Conservation (phyloP, 768 basidiomycete genomes). For the Amanita thiersii region DNA sequence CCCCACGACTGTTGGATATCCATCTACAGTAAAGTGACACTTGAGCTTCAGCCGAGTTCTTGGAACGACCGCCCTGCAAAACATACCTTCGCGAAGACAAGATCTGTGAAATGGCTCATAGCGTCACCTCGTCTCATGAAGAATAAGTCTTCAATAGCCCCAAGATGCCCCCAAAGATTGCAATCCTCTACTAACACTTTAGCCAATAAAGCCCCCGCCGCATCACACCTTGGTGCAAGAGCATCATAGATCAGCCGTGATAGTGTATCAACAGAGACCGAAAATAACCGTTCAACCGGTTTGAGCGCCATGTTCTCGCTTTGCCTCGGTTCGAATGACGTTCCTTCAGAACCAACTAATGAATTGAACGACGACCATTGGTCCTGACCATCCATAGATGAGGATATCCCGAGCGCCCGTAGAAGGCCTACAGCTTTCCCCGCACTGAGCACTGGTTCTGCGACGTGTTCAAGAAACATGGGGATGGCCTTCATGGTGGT, state of each 20-base stretch:
- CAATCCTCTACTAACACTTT: constrained; percentile 63
- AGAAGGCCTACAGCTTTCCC: constrained; percentile 77
- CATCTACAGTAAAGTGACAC: constrained; percentile 53
- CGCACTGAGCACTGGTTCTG: constrained; percentile 49
- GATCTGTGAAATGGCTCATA: constrained; percentile 65
- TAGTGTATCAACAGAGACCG: constrained; percentile 55
- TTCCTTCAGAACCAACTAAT: constrained; percentile 24
- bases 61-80: background rate
- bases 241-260: constrained; percentile 57
- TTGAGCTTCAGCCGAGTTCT: background rate
- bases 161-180: constrained; percentile 51
- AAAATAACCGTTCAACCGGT: constrained; percentile 21
- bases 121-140: constrained; percentile 75
- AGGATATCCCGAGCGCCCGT: constrained; percentile 43
- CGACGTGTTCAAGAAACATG: constrained; percentile 52
- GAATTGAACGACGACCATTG: constrained; percentile 36
- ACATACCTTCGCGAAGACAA: constrained; percentile 65
- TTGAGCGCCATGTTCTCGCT: background rate
- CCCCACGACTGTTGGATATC: constrained; percentile 64
- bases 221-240: constrained; percentile 47
- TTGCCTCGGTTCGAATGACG: background rate
- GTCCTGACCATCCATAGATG: constrained; percentile 17
- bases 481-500: constrained; percentile 37
- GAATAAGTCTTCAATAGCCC: constrained; percentile 58
- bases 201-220: constrained; percentile 42